These are phyloP conservation scores for Colletotrichum echinochloae DNA, from an alignment of 2,329 filamentous ascomycete genomes.

Conservation along the genomic window DNA sequence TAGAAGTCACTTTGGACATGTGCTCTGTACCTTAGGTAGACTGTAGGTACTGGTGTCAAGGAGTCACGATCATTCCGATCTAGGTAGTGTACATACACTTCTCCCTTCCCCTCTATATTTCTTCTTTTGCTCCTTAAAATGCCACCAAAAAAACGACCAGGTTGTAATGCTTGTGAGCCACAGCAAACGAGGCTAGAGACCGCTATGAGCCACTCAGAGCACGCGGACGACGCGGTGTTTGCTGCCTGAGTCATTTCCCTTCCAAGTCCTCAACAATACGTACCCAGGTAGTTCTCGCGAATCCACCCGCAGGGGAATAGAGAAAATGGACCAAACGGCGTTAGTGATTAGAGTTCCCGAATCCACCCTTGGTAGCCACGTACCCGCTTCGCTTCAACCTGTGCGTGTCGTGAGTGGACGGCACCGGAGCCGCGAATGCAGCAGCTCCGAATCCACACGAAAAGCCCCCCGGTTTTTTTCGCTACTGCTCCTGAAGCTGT, in stretches of 20 bases:
- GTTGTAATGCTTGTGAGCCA: conserved; percentile 29
- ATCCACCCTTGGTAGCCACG: conserved; percentile 30
- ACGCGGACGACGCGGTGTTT: conserved; percentile 11
- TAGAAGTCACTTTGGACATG: neutral
- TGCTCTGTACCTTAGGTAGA: neutral
- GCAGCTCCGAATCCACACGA: conserved; percentile 41
- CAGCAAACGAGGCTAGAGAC: conserved; percentile 33
- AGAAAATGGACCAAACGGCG: conserved; percentile 21
- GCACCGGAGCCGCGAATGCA: conserved; percentile 15
- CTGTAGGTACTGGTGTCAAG: too few species aligned
- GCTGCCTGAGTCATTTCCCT: conserved; percentile 38
- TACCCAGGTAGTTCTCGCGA: neutral
- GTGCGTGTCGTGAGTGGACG: conserved; percentile 12
- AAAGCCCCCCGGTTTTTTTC: conserved; percentile 31
- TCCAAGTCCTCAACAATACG: neutral
- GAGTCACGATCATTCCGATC: conserved; percentile 35
- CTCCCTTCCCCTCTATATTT: neutral
- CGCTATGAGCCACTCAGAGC: conserved; percentile 31
- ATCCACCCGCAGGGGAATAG: conserved; percentile 1
- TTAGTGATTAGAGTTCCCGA: conserved; percentile 41
- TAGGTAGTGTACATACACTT: neutral
- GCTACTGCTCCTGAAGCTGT: conserved; percentile 5
- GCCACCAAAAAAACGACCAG: conserved; percentile 18
- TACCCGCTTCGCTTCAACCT: neutral
- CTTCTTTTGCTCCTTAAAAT: conserved; percentile 15